These are phyloP conservation scores for Pleurozium schreberi DNA, from an alignment of 225 moss, liverwort and hornwort species.

Conservation along the genomic window DNA sequence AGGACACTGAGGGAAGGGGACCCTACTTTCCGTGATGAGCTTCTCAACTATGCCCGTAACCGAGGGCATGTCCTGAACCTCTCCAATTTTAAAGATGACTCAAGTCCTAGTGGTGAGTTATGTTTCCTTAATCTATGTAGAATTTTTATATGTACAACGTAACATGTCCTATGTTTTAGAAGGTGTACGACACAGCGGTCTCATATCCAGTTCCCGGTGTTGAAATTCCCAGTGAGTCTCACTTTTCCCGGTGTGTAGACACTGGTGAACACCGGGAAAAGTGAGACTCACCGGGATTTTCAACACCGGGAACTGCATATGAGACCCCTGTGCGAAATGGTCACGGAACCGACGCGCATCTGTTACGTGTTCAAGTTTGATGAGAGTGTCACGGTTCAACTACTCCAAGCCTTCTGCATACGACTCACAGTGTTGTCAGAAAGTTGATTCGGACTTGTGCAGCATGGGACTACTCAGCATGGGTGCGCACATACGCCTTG, in stretches of 20 bases:
- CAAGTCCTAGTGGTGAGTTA: conserved; percentile 76
- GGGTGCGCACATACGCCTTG: conserved; percentile 87
- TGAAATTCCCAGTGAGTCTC: no score
- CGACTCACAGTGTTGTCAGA: background rate
- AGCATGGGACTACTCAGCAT: conserved; percentile 95
- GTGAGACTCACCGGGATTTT: no score
- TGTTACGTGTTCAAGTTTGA: background rate
- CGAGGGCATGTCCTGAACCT: conserved; percentile 83
- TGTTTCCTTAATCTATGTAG: background rate
- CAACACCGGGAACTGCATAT: no score
- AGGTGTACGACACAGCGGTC: no score
- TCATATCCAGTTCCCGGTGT: no score
- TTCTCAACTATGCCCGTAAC: conserved; percentile 74
- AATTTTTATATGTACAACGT: background rate
- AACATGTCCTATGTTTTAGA: background rate
- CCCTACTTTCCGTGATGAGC: conserved; percentile 87
- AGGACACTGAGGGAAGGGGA: conserved; percentile 94
- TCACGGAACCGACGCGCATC: background rate
- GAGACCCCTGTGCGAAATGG: no score
- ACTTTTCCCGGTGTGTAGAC: no score
- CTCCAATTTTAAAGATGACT: conserved; percentile 93
- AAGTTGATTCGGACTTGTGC: conserved; percentile 1
- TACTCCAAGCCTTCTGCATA: background rate
- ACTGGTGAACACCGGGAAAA: no score
- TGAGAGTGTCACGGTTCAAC: background rate